Evolutionary conservation across 1,284 basidiomycete genomes (phyloP).

Genomic region (Ustilago crameri): DNA sequence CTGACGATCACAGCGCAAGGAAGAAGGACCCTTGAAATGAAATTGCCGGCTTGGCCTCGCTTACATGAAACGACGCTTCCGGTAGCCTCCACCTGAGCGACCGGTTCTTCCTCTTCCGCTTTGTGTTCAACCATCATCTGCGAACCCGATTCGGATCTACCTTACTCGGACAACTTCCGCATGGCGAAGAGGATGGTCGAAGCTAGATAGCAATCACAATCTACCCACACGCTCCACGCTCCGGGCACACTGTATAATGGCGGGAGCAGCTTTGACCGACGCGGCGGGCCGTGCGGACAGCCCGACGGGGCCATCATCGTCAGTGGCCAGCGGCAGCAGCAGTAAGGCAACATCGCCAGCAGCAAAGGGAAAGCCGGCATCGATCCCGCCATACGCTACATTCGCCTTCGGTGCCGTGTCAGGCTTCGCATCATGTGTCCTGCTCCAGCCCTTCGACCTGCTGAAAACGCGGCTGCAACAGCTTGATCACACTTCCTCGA

Average conservation of each 20-base stretch:
- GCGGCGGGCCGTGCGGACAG: constrained; percentile 13
- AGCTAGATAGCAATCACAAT: neutral
- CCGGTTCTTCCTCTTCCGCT: neutral
- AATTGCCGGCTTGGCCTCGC: constrained; percentile 7
- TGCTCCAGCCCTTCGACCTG: constrained; percentile 66
- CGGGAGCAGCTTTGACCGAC: neutral
- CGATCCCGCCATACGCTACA: constrained; percentile 58
- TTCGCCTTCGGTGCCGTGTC: constrained; percentile 62
- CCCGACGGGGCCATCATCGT: too few species aligned
- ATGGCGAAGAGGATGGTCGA: too few species aligned
- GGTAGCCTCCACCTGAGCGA: constrained; percentile 10
- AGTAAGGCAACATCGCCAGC: neutral
- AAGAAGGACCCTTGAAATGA: constrained; percentile 19
- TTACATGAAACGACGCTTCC: constrained; percentile 15
- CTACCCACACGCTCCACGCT: neutral
- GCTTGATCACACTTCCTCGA: constrained; percentile 22
- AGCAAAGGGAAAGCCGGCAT: constrained; percentile 1
- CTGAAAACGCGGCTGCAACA: constrained; percentile 67
- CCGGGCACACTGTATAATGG: neutral
- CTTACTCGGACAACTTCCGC: too few species aligned
- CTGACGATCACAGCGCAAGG: constrained; percentile 24
- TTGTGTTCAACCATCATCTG: neutral
- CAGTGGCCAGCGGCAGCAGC: too few species aligned
- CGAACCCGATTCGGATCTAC: neutral
- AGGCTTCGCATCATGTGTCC: constrained; percentile 63